These are phyloP conservation scores for Ogataea ramenticola DNA, from an alignment of 805 yeast genomes.

Conservation along the genomic window DNA sequence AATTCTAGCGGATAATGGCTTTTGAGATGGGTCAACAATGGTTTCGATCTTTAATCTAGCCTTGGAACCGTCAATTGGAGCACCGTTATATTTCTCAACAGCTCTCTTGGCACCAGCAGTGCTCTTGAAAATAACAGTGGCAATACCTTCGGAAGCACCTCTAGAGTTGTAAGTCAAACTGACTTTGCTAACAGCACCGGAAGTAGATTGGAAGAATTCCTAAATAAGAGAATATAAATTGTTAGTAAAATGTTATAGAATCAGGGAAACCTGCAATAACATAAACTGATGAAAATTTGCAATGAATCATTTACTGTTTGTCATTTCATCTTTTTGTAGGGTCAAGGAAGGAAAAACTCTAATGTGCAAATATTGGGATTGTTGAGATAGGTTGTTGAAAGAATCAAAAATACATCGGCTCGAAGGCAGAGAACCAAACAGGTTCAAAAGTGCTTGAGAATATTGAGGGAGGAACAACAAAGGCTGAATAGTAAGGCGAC, in stretches of 20 bases:
- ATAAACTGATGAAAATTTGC: not conserved
- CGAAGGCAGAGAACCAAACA: no score
- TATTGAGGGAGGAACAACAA: no score
- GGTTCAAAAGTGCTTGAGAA: no score
- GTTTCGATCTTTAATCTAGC: slow-evolving; percentile 71
- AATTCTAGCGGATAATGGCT: slow-evolving; percentile 70
- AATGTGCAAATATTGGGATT: no score
- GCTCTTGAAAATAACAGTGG: slow-evolving; percentile 72
- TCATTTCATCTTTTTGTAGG: not conserved
- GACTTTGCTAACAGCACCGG: slow-evolving; percentile 77
- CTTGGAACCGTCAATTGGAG: slow-evolving; percentile 87
- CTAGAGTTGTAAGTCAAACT: slow-evolving; percentile 73
- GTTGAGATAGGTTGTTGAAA: no score
- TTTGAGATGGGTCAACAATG: slow-evolving; percentile 76
- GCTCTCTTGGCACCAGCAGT: slow-evolving; percentile 70
- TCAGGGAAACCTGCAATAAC: not conserved
- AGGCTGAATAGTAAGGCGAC: no score
- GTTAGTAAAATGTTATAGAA: slow-evolving; percentile 12
- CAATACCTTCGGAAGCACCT: slow-evolving; percentile 89
- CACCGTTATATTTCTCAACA: slow-evolving; percentile 79
- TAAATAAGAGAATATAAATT: slow-evolving; percentile 25
- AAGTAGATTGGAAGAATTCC: slow-evolving; percentile 84
- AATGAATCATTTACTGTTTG: not conserved
- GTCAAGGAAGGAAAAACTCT: no score
- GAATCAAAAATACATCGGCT: no score